Conservation (phyloP, 1,139 yeast species). For the Yamadazyma dushanensis region DNA sequence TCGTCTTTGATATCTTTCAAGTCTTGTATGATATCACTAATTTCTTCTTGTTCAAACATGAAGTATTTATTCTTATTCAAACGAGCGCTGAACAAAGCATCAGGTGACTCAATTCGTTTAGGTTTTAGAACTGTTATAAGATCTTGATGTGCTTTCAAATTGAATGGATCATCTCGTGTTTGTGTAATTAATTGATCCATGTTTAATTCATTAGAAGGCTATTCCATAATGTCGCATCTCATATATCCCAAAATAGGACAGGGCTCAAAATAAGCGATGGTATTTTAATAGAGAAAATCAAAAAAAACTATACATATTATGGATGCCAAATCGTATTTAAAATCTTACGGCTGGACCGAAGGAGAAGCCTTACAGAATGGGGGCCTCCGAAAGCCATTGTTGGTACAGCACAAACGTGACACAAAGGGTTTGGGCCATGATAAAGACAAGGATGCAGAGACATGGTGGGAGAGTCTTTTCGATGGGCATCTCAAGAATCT, state of each 20-base stretch:
- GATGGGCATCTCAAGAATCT: conserved; percentile 87
- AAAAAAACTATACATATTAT: conserved; percentile 32
- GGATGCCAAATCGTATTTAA: conserved; percentile 74
- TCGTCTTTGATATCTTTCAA: conserved; percentile 19
- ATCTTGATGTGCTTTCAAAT: conserved; percentile 19
- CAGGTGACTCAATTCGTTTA: conserved; percentile 7
- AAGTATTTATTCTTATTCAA: conserved; percentile 22
- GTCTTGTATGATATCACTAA: conserved; percentile 28
- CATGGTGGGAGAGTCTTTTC: conserved; percentile 96
- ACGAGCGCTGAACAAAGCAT: conserved; percentile 19
- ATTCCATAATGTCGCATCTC: not conserved
- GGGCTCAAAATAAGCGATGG: conserved; percentile 1
- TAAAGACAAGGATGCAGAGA: conserved; percentile 62
- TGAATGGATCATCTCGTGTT: conserved; percentile 17
- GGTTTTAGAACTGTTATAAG: conserved; percentile 18
- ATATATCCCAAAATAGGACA: not conserved
- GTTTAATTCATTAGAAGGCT: not conserved
- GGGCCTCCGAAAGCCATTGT: conserved; percentile 79
- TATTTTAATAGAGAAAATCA: not conserved
- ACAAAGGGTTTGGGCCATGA: conserved; percentile 85
- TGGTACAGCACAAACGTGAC: conserved; percentile 88
- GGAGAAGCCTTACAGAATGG: conserved; percentile 84
- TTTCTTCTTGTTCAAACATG: conserved; percentile 22
- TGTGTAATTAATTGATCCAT: too few relatives aligned
- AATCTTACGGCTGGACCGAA: conserved; percentile 86